phyloP scores from a whole-genome alignment of 352 stramenopile species.

The Peronospora destructor region DNA sequence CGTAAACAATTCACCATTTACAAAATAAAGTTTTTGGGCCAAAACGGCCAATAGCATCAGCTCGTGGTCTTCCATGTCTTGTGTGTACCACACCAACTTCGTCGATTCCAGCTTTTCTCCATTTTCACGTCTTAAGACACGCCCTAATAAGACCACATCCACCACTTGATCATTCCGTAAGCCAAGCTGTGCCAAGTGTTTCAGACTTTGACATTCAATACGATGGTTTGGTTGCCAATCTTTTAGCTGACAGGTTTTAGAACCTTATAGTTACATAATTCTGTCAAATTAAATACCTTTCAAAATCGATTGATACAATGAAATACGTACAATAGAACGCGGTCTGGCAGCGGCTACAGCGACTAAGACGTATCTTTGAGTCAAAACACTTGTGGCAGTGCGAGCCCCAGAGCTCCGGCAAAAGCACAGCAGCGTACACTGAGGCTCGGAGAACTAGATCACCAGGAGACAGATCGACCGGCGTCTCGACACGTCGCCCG shows the following conservation, averaged over 20 bases:
- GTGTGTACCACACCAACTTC: conserved; percentile 52
- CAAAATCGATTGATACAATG: background rate
- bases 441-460: conserved; percentile 30
- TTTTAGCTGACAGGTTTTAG: conserved; percentile 45
- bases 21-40: conserved; percentile 45
- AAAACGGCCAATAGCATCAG: conserved; percentile 41
- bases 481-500: conserved; percentile 29
- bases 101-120: conserved; percentile 11
- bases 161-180: conserved; percentile 36
- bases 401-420: conserved; percentile 44
- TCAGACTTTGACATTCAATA: conserved; percentile 48
- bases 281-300: background rate
- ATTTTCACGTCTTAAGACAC: conserved; percentile 33
- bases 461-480: conserved; percentile 13
- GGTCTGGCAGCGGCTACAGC: conserved; percentile 47
- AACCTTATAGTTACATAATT: conserved; percentile 27
- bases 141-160: conserved; percentile 49
- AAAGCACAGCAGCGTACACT: conserved; percentile 37
- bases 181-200: conserved; percentile 32
- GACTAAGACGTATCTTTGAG: conserved; percentile 26
- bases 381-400: conserved; percentile 63
- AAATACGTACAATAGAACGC: conserved; percentile 56
- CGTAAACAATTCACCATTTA: conserved; percentile 23
- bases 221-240: conserved; percentile 62
- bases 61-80: conserved; percentile 44